Conservation (phyloP, 2,329 filamentous ascomycete species). For the Monosporascus sp. region DNA sequence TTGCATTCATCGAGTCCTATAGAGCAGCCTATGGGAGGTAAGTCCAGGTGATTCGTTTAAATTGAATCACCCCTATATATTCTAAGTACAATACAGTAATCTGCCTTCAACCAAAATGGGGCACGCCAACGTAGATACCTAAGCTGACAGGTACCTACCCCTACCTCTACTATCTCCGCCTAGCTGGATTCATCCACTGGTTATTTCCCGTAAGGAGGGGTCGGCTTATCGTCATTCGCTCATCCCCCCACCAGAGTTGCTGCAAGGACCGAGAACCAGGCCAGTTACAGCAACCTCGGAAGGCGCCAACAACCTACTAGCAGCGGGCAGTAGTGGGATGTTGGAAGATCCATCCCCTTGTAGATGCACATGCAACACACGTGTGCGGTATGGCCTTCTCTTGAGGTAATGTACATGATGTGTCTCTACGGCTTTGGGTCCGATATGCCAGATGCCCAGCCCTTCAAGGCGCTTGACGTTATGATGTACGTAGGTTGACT, state of each 20-base stretch:
- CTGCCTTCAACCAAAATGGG: too few relatives aligned
- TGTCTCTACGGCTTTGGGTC: neutral
- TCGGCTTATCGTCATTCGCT: neutral
- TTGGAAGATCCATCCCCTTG: neutral
- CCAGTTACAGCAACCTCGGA: neutral
- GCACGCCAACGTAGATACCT: too few relatives aligned
- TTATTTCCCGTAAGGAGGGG: neutral
- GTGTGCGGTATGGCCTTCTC: neutral
- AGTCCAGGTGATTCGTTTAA: neutral
- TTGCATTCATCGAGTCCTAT: neutral
- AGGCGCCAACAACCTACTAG: neutral
- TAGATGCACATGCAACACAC: neutral
- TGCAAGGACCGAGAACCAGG: neutral
- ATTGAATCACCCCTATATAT: neutral
- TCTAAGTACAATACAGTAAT: too few relatives aligned
- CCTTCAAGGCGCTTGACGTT: too few relatives aligned
- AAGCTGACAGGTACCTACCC: too few relatives aligned
- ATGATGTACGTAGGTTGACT: too few relatives aligned
- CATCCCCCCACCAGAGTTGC: neutral
- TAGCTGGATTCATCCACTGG: neutral
- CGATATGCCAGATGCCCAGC: neutral
- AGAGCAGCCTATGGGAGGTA: neutral
- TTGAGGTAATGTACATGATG: neutral
- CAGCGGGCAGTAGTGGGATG: neutral
- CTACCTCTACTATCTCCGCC: neutral